Conservation (phyloP, 2,329 filamentous ascomycete genomes). For the Stachybotrys chlorohalonatus region DNA sequence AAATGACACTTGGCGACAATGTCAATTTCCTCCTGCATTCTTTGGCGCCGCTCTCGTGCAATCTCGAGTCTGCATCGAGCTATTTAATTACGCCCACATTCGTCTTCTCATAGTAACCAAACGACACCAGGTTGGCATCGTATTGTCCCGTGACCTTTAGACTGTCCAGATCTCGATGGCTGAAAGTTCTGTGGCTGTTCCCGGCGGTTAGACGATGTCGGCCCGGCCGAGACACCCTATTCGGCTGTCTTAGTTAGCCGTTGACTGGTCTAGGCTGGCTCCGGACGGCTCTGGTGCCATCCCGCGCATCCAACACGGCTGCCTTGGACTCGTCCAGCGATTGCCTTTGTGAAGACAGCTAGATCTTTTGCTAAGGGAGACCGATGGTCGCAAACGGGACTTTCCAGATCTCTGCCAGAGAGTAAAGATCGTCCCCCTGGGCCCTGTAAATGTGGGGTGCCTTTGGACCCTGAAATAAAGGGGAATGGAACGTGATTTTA, state of each 20-base stretch:
- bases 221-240: background rate
- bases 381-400: background rate
- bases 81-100: background rate
- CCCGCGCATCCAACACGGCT: no score
- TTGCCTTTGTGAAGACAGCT: no score
- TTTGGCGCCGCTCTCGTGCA: background rate
- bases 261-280: background rate
- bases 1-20: background rate
- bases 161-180: background rate
- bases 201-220: background rate
- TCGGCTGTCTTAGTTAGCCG: background rate
- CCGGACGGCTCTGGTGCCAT: no score
- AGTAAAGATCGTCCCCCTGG: background rate
- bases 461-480: background rate
- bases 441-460: background rate
- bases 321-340: no score
- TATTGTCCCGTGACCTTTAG: background rate
- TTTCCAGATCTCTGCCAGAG: background rate
- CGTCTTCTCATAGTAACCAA: background rate
- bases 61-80: background rate
- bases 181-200: background rate
- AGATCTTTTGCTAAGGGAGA: background rate
- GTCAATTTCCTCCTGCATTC: background rate
- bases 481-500: background rate
- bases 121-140: background rate